These are phyloP conservation scores for Oldenlandia corymbosa DNA, from an alignment of 257 asterid species.

Conservation along the genomic window DNA sequence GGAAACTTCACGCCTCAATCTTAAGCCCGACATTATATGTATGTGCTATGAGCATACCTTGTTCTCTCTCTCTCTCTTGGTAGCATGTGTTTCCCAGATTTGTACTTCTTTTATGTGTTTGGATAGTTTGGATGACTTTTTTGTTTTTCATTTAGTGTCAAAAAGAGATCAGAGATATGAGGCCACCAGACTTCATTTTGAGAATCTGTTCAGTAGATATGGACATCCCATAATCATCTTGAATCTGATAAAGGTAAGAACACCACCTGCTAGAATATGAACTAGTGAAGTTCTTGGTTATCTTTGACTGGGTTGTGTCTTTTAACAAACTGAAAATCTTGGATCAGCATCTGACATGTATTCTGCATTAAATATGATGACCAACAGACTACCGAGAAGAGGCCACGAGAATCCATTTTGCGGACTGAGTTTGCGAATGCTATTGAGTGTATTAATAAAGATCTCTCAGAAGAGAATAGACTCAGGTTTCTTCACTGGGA, in stretches of 20 bases:
- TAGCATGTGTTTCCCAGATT: not conserved
- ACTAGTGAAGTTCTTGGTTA: not conserved
- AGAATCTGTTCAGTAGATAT: slow-evolving; percentile 79
- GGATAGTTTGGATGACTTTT: slow-evolving; percentile 17
- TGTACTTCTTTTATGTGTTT: not conserved
- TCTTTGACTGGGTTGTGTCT: not conserved
- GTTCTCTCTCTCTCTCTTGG: slow-evolving; percentile 3
- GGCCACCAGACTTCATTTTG: slow-evolving; percentile 92
- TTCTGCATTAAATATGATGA: slow-evolving; percentile 21
- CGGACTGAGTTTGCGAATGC: slow-evolving; percentile 90
- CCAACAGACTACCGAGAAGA: slow-evolving; percentile 83
- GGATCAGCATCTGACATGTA: slow-evolving; percentile 9
- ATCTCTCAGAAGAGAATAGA: slow-evolving; percentile 70
- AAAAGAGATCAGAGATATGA: slow-evolving; percentile 78
- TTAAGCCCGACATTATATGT: slow-evolving; percentile 92
- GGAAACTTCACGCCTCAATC: slow-evolving; percentile 84
- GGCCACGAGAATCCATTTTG: slow-evolving; percentile 91
- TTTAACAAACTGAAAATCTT: not conserved
- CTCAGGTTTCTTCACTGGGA: slow-evolving; percentile 97
- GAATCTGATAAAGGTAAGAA: slow-evolving; percentile 85
- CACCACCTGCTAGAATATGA: not conserved
- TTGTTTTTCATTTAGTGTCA: slow-evolving; percentile 52
- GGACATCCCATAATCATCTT: slow-evolving; percentile 90
- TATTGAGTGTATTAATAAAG: slow-evolving; percentile 73
- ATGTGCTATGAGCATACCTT: slow-evolving; percentile 27